Percentiles rank a stretch among this genome's conserved stretches.
These are phyloP conservation scores for Coemansia sp. DNA, from an alignment of 192 early-diverging fungal genomes.

Conservation along the genomic window DNA sequence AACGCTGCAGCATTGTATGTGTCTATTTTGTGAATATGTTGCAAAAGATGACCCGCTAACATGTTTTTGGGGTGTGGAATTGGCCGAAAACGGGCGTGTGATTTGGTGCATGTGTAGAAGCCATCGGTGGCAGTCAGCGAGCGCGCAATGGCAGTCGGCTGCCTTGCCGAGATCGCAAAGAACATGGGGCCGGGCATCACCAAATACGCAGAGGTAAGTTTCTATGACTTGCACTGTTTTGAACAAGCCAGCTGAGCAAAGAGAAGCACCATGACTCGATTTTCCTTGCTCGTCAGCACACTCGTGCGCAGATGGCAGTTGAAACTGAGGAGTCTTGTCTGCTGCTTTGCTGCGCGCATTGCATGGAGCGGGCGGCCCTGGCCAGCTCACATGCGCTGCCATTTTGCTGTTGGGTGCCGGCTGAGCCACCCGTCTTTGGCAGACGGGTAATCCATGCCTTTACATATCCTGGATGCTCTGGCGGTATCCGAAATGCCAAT, in stretches of 20 bases:
- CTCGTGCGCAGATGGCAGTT: too few relatives aligned
- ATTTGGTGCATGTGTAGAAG: conserved; percentile 51
- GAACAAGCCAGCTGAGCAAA: neutral
- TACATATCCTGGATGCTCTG: neutral
- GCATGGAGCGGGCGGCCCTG: neutral
- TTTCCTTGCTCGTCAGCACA: too few relatives aligned
- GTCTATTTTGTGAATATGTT: conserved; percentile 7
- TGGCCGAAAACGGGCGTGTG: neutral
- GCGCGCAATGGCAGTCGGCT: conserved; percentile 88
- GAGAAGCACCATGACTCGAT: too few relatives aligned
- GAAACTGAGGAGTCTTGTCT: too few relatives aligned
- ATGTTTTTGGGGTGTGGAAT: neutral
- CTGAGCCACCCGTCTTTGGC: neutral
- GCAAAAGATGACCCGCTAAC: conserved; percentile 1
- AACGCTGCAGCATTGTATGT: conserved; percentile 1
- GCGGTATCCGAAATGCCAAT: neutral
- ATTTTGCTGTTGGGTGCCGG: neutral
- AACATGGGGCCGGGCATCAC: conserved; percentile 56
- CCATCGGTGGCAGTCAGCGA: conserved; percentile 66
- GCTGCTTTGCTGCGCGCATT: neutral
- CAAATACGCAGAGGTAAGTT: conserved; percentile 54
- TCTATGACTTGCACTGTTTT: neutral
- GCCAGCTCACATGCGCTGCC: neutral
- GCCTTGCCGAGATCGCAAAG: conserved; percentile 73
- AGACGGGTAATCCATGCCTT: neutral